These are phyloP conservation scores for Friedmanniomyces endolithicus DNA, from an alignment of 495 filamentous ascomycete species.

Conservation along the genomic window DNA sequence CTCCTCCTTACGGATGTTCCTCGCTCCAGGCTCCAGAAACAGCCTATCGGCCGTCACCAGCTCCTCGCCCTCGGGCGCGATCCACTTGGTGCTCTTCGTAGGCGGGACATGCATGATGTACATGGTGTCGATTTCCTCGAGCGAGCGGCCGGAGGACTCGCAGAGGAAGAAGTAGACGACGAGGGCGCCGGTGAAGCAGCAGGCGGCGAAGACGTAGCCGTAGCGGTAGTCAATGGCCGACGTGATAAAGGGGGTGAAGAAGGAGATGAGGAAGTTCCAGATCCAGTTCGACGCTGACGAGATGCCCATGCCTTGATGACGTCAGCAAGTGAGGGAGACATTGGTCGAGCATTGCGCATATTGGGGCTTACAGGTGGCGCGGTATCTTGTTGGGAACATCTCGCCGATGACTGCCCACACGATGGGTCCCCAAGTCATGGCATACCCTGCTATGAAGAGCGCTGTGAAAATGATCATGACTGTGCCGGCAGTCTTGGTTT, in stretches of 20 bases:
- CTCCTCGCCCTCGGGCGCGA: slow-evolving; percentile 33
- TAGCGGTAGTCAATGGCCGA: slow-evolving; percentile 57
- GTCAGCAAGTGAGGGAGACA: slow-evolving; percentile 40
- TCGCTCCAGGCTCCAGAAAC: slow-evolving; percentile 16
- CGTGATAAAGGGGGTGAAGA: slow-evolving; percentile 71
- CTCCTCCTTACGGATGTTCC: slow-evolving; percentile 16
- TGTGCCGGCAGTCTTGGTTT: slow-evolving; percentile 40
- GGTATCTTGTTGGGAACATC: slow-evolving; percentile 67
- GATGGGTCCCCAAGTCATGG: slow-evolving; percentile 70
- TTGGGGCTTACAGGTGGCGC: slow-evolving; percentile 39
- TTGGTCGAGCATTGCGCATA: neutral
- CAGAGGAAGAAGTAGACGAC: slow-evolving; percentile 70
- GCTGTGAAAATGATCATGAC: slow-evolving; percentile 68
- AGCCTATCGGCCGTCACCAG: slow-evolving; percentile 15
- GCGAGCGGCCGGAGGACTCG: slow-evolving; percentile 52
- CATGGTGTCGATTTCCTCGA: slow-evolving; percentile 82
- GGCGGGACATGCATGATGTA: slow-evolving; percentile 58
- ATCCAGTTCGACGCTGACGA: slow-evolving; percentile 71
- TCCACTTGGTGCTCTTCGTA: slow-evolving; percentile 52
- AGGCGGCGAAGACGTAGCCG: slow-evolving; percentile 68
- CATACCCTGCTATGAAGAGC: slow-evolving; percentile 46
- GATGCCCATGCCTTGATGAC: slow-evolving; percentile 39
- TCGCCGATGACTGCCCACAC: slow-evolving; percentile 72
- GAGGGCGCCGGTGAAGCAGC: slow-evolving; percentile 49
- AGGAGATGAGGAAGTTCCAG: slow-evolving; percentile 79